Base-by-base conservation (phyloP, 352 stramenopile genomes). In the Bremia lactucae region DNA sequence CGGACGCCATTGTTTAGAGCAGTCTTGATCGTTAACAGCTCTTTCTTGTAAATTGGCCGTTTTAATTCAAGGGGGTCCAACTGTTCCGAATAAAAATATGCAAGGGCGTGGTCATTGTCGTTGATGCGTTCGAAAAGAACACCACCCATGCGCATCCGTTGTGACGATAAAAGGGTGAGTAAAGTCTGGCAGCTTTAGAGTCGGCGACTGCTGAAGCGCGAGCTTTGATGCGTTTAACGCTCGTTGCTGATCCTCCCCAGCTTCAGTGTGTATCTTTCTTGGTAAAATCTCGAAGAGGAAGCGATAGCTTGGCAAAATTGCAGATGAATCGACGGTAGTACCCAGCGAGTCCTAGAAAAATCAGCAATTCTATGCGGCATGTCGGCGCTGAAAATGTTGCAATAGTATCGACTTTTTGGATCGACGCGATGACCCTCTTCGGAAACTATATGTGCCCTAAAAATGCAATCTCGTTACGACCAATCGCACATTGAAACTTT, bases 71-170 rank as follows among this genome's bases (percentile, higher is more conserved):
- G 2, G 1, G 19, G 9, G 11, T 15, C 19, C 7, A 46, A 24
- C 19, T 46, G 36, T 20, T 42, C 37, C 0, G 25, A 46, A 13
- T 22, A 49, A 13, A 44, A n/a, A n/a, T n/a, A 72, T 0, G 54
- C 54, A 3, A 9, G 9, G n/a, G n/a, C 29, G 28, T 36, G 46
- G 6, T 52, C 45, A 10, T 18, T 8, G 1, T 14, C 26, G 33
- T 42, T n/a, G n/a, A 22, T 11, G 2, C 18, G 1, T 13, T 52
- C 36, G 1, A 6, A 29, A 0, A 52, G 2, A 4, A 46, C 36
- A 13, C 36, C 45, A 16, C 28, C 36, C 4, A 46, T 18, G 5
- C 1, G 20, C 45, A 14, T 52, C 28, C 6, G 20, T 46, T 0
- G 20, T 46, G n/a, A 0, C 41, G 19, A 14, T 31, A 13, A 42